Conservation (phyloP, 163 green algal genomes). For the Coccomyxa subellipsoidea region DNA sequence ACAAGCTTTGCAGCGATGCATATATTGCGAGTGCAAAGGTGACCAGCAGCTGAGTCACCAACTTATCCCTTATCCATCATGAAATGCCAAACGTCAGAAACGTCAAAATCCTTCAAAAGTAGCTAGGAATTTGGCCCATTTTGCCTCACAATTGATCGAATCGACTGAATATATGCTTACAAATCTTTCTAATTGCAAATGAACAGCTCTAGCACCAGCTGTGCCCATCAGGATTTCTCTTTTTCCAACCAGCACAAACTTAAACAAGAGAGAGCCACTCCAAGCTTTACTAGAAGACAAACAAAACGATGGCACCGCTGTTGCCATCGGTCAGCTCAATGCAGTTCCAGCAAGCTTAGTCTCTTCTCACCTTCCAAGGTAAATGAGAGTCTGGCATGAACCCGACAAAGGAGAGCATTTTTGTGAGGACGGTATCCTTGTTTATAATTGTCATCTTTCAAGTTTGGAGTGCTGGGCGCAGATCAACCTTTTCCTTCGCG, state of each 20-base stretch:
- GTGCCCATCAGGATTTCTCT: background rate
- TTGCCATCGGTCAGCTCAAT: background rate
- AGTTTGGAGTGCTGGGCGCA: constrained; percentile 28
- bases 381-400: background rate
- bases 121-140: too few relatives aligned
- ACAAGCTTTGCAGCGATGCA: too few relatives aligned
- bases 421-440: background rate
- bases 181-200: background rate
- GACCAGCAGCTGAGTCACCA: background rate
- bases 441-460: background rate
- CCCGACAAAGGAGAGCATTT: too few relatives aligned
- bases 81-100: background rate
- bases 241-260: background rate
- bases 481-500: constrained; percentile 95
- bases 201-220: background rate
- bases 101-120: too few relatives aligned
- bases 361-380: background rate
- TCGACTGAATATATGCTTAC: too few relatives aligned
- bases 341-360: background rate
- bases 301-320: background rate
- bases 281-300: background rate
- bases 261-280: background rate
- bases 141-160: too few relatives aligned
- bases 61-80: background rate
- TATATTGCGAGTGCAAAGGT: background rate